These are phyloP conservation scores for Colletotrichum endophyticum DNA, from an alignment of 2,329 filamentous ascomycete genomes.

Conservation along the genomic window DNA sequence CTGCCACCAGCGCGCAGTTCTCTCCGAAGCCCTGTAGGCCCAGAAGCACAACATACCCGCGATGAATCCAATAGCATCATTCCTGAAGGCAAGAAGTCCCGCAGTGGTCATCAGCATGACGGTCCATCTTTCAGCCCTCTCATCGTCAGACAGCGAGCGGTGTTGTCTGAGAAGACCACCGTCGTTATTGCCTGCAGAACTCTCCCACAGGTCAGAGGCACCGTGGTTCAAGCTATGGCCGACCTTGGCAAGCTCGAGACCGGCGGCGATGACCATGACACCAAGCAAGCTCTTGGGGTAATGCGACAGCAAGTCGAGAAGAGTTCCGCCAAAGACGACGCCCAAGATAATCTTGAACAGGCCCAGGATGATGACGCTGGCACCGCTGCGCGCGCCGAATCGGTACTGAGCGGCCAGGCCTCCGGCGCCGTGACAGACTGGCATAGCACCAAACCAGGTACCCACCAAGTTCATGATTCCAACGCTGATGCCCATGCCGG, in stretches of 20 bases:
- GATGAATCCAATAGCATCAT: slow-evolving; percentile 86
- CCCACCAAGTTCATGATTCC: slow-evolving; percentile 82
- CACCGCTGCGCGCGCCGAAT: slow-evolving; percentile 88
- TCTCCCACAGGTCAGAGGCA: slow-evolving; percentile 64
- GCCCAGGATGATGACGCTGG: slow-evolving; percentile 82
- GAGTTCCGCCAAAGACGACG: slow-evolving; percentile 73
- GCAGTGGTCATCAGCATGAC: slow-evolving; percentile 91
- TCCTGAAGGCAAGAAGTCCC: slow-evolving; percentile 82
- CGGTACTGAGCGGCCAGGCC: slow-evolving; percentile 89
- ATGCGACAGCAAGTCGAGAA: slow-evolving; percentile 71
- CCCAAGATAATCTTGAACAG: slow-evolving; percentile 77
- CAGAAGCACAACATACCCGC: slow-evolving; percentile 82
- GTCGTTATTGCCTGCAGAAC: slow-evolving; percentile 47
- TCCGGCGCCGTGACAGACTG: slow-evolving; percentile 90
- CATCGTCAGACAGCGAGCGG: slow-evolving; percentile 65
- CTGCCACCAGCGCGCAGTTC: slow-evolving; percentile 43
- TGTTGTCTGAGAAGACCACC: slow-evolving; percentile 42
- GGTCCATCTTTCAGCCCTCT: slow-evolving; percentile 78
- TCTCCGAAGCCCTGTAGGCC: slow-evolving; percentile 60
- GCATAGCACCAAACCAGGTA: slow-evolving; percentile 95
- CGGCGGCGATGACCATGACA: slow-evolving; percentile 88
- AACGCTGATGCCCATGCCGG: slow-evolving; percentile 81
- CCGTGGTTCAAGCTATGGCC: slow-evolving; percentile 84
- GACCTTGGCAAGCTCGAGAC: slow-evolving; percentile 84
- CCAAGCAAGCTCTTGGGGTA: slow-evolving; percentile 83